Conservation (phyloP, 345 rosid genomes). For the Eucalyptus tenuipes region DNA sequence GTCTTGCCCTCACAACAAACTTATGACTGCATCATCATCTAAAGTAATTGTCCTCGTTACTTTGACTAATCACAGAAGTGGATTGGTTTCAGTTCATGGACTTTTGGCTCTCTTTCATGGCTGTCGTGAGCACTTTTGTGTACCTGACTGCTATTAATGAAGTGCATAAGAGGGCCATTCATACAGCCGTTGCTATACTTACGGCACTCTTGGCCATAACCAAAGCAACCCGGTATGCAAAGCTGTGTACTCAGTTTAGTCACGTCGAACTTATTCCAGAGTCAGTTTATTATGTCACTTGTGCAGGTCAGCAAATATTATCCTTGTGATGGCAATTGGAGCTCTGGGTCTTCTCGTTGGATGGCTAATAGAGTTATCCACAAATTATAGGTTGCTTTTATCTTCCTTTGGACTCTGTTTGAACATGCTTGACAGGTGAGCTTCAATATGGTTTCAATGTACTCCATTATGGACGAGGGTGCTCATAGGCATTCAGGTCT, state of each 20-base stretch:
- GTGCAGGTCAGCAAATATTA: conserved; percentile 67
- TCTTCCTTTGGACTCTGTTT: conserved; percentile 28
- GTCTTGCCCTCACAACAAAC: not conserved
- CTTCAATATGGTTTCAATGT: not conserved
- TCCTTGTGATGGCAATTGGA: conserved; percentile 82
- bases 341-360: conserved; percentile 66
- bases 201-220: conserved; percentile 91
- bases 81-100: conserved; percentile 78
- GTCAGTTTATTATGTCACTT: not conserved
- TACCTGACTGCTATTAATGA: conserved; percentile 67
- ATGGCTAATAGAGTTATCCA: conserved; percentile 58
- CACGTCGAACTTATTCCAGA: not conserved
- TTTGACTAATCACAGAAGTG: not conserved
- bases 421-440: conserved; percentile 43
- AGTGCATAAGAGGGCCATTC: conserved; percentile 66
- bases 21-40: not conserved
- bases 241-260: not conserved
- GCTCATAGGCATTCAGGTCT: not conserved
- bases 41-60: not conserved
- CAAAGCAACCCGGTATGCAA: conserved; percentile 77
- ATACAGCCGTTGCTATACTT: conserved; percentile 71
- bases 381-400: conserved; percentile 45
- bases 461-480: not conserved
- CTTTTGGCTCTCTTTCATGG: conserved; percentile 99
- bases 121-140: conserved; percentile 81